phyloP scores from a whole-genome alignment of 169 alveolate species.

The Cryptosporidium sp. region DNA sequence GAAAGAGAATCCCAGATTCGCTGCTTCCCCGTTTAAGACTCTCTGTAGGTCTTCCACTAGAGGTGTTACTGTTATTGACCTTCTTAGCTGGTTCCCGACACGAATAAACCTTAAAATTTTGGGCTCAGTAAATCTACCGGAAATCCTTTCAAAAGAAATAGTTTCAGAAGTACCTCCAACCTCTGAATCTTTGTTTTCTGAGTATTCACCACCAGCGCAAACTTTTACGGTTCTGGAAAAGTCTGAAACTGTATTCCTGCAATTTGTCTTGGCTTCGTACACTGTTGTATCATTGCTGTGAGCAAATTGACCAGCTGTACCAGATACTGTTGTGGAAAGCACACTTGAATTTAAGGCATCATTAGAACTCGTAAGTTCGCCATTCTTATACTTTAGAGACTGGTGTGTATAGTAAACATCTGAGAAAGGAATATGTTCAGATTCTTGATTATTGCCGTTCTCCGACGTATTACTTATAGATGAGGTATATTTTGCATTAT shows the following conservation, averaged over 20 bases:
- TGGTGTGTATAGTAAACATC: conserved; percentile 49
- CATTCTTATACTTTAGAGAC: background rate
- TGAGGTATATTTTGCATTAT: conserved; percentile 55
- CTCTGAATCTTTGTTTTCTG: conserved; percentile 3
- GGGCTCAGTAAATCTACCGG: conserved; percentile 14
- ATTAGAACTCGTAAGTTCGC: background rate
- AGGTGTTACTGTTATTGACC: conserved; percentile 69
- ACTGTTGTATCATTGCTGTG: conserved; percentile 47
- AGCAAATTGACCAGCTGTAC: conserved; percentile 44
- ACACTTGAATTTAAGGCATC: conserved; percentile 25
- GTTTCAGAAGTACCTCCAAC: background rate
- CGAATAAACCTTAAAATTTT: conserved; percentile 33
- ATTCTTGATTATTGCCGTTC: conserved; percentile 12
- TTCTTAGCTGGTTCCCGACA: conserved; percentile 64
- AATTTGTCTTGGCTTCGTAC: conserved; percentile 20
- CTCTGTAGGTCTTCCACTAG: conserved; percentile 26
- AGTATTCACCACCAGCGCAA: background rate
- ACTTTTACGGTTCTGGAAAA: background rate
- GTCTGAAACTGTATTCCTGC: background rate
- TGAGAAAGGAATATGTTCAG: conserved; percentile 73
- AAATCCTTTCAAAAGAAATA: background rate
- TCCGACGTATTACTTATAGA: conserved; percentile 34
- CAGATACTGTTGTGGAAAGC: conserved; percentile 71
- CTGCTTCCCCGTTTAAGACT: background rate
- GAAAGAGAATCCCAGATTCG: background rate